These are phyloP conservation scores for Morella rubra DNA, from an alignment of 306 rosid genomes.

Conservation along the genomic window DNA sequence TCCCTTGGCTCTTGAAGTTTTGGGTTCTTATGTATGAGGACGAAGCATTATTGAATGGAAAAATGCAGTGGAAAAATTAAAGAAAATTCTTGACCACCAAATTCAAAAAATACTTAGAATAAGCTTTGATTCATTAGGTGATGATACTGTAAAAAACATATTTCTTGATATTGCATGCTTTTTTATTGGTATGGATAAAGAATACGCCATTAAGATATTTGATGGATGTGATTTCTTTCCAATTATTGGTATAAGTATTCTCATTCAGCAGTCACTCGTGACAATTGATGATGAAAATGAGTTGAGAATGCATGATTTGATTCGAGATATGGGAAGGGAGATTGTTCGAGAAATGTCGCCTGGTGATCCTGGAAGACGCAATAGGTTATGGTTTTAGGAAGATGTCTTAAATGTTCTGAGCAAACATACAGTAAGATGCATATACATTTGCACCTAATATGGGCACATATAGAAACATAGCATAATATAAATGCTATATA, in stretches of 20 bases:
- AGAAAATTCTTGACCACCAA: constrained; percentile 22
- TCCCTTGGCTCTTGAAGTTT: constrained; percentile 43
- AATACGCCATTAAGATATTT: constrained; percentile 14
- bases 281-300: background rate
- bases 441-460: too few relatives aligned
- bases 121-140: constrained; percentile 15
- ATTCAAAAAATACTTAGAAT: constrained; percentile 19
- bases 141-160: constrained; percentile 19
- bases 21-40: constrained; percentile 31
- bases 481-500: too few relatives aligned
- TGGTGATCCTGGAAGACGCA: constrained; percentile 11
- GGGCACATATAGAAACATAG: too few relatives aligned
- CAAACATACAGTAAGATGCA: background rate
- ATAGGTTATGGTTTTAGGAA: constrained; percentile 17
- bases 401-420: background rate
- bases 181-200: constrained; percentile 33
- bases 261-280: constrained; percentile 12
- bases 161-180: constrained; percentile 47
- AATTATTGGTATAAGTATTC: constrained; percentile 22
- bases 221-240: constrained; percentile 38
- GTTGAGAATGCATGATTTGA: constrained; percentile 30
- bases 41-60: constrained; percentile 30
- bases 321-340: constrained; percentile 45
- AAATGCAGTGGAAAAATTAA: constrained; percentile 25
- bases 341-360: constrained; percentile 20